phyloP scores from a whole-genome alignment of 2,329 filamentous ascomycete genomes.

The Juglanconis sp. region DNA sequence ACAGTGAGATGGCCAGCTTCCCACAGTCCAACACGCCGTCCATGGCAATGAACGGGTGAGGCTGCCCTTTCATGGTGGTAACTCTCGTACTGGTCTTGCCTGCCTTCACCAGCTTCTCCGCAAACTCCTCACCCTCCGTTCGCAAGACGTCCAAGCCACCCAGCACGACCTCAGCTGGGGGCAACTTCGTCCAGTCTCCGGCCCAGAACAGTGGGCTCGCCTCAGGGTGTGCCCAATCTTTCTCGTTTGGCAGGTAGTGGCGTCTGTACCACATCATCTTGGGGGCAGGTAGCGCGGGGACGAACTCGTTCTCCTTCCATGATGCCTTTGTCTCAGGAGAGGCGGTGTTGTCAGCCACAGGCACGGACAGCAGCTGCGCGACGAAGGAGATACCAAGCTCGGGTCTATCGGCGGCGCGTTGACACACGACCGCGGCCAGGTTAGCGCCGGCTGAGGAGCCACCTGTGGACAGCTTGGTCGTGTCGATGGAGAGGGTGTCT shows the following conservation, averaged over 20 bases:
- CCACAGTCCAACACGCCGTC: slow-evolving; percentile 52
- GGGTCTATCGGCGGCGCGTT: slow-evolving; percentile 17
- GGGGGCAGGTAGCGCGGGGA: slow-evolving; percentile 48
- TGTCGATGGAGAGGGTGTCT: slow-evolving; percentile 36
- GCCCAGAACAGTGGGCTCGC: slow-evolving; percentile 52
- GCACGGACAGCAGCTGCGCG: slow-evolving; percentile 53
- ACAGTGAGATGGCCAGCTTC: slow-evolving; percentile 42
- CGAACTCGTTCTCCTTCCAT: slow-evolving; percentile 49
- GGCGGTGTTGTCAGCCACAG: slow-evolving; percentile 57
- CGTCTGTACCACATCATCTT: slow-evolving; percentile 62
- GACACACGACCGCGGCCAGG: slow-evolving; percentile 25
- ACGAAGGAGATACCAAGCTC: slow-evolving; percentile 30
- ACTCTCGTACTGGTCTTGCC: slow-evolving; percentile 44
- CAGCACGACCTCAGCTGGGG: slow-evolving; percentile 49
- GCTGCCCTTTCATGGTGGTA: slow-evolving; percentile 51
- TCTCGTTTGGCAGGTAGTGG: slow-evolving; percentile 50
- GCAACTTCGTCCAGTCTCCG: slow-evolving; percentile 47
- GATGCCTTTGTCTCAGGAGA: slow-evolving; percentile 39
- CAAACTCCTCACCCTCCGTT: slow-evolving; percentile 51
- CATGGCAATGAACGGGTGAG: slow-evolving; percentile 58
- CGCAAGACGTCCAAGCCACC: slow-evolving; percentile 56
- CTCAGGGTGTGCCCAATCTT: slow-evolving; percentile 46
- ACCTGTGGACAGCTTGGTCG: slow-evolving; percentile 22
- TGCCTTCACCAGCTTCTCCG: slow-evolving; percentile 40
- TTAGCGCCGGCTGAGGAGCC: slow-evolving; percentile 28